Percentiles rank a stretch among this genome's conserved stretches.
Evolutionary conservation across 805 yeast species (phyloP).

Genomic region (Metschnikowia peoriensis): DNA sequence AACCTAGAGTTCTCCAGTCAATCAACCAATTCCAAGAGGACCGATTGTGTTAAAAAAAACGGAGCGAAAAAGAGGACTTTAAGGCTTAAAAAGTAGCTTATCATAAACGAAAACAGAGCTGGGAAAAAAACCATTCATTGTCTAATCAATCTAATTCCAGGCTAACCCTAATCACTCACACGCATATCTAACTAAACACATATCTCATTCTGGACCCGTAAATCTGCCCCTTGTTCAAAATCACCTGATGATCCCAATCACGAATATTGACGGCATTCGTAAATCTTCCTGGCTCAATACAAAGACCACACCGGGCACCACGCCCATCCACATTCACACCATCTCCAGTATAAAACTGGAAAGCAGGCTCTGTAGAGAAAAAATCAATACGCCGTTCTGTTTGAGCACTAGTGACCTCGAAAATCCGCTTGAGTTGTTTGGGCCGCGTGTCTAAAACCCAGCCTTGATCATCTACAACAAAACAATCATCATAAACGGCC

Average conservation of each 20-base stretch:
- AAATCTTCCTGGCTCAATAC: slow-evolving; percentile 61
- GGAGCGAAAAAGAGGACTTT: too few relatives aligned
- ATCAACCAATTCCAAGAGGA: too few relatives aligned
- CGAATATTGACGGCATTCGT: slow-evolving; percentile 50
- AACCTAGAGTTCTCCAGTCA: too few relatives aligned
- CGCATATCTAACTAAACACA: slow-evolving; percentile 5
- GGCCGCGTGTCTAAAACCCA: slow-evolving; percentile 48
- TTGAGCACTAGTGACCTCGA: slow-evolving; percentile 46
- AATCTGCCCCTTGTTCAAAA: slow-evolving; percentile 44
- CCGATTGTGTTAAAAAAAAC: too few relatives aligned
- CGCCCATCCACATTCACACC: slow-evolving; percentile 36
- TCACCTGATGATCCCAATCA: slow-evolving; percentile 50
- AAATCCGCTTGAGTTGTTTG: slow-evolving; percentile 31
- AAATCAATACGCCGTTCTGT: slow-evolving; percentile 43
- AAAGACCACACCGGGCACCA: slow-evolving; percentile 51
- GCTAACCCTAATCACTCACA: too few relatives aligned
- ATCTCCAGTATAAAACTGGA: slow-evolving; percentile 66
- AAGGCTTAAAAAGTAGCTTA: too few relatives aligned
- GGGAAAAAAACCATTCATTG: too few relatives aligned
- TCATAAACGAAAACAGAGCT: too few relatives aligned
- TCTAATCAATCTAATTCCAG: too few relatives aligned
- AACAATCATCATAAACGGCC: slow-evolving; percentile 43
- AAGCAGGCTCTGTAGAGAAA: slow-evolving; percentile 61
- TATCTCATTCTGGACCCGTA: slow-evolving; percentile 51
- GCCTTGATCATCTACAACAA: slow-evolving; percentile 40